Percentiles rank a stretch among this genome's conserved stretches.
phyloP scores from a whole-genome alignment of 345 rosid species.

The Citrus australasica region DNA sequence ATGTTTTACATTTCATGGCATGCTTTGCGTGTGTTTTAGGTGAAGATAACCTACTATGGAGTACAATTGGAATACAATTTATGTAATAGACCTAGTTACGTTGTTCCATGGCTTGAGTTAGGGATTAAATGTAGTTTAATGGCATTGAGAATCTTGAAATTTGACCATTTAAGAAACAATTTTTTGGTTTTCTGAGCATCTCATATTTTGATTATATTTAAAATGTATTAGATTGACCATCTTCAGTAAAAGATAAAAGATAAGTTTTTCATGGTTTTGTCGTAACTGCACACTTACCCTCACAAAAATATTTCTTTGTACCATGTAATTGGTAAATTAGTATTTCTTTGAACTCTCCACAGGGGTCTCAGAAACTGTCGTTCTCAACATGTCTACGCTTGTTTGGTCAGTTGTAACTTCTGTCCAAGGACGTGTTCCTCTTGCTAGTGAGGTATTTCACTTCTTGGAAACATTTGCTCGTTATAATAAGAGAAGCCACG shows the following conservation, averaged over 20 bases:
- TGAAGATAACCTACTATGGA: neutral
- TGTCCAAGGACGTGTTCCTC: slow-evolving; percentile 86
- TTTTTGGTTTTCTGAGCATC: neutral
- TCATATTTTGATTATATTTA: neutral
- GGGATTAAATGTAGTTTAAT: neutral
- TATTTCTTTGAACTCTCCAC: slow-evolving; percentile 29
- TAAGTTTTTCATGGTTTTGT: neutral
- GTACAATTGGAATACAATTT: neutral
- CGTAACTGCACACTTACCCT: neutral
- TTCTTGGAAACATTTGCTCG: neutral
- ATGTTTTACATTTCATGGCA: neutral
- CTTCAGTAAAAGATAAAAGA: neutral
- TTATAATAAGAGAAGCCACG: neutral
- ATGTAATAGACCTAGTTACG: neutral
- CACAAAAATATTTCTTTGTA: neutral
- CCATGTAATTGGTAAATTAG: slow-evolving; percentile 1
- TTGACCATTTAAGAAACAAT: neutral
- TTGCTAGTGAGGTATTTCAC: slow-evolving; percentile 91
- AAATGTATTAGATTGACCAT: neutral
- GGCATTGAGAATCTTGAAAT: neutral
- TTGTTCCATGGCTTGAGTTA: too few species aligned
- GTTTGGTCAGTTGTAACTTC: slow-evolving; percentile 87
- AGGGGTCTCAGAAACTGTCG: slow-evolving; percentile 92
- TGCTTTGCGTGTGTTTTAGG: neutral
- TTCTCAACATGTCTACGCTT: slow-evolving; percentile 95